Evolutionary conservation across 495 filamentous ascomycete species (phyloP).

Genomic region (Penicillium canescens): DNA sequence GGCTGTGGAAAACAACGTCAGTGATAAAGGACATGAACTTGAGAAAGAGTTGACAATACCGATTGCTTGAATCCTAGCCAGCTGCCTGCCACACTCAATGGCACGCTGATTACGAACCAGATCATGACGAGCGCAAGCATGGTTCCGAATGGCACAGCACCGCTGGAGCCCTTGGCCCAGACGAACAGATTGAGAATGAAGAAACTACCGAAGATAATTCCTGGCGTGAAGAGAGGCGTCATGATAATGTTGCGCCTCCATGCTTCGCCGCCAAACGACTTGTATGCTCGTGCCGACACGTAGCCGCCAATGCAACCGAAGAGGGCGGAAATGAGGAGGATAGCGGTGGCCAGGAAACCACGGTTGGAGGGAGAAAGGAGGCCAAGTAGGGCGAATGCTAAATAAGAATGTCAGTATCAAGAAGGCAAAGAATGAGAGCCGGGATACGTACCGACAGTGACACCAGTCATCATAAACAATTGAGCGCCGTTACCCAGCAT

Average conservation of each 20-base stretch:
- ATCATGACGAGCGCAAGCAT: conserved; percentile 92
- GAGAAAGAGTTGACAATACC: conserved; percentile 27
- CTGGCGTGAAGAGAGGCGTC: conserved; percentile 83
- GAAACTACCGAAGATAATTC: conserved; percentile 83
- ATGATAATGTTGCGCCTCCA: conserved; percentile 94
- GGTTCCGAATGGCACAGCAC: conserved; percentile 92
- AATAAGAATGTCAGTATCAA: conserved; percentile 3
- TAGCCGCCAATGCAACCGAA: conserved; percentile 95
- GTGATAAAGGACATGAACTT: not conserved
- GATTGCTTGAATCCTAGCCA: conserved; percentile 84
- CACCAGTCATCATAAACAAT: conserved; percentile 95
- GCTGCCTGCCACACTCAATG: conserved; percentile 83
- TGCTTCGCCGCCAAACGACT: conserved; percentile 82
- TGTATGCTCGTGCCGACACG: conserved; percentile 85
- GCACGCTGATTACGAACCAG: conserved; percentile 96
- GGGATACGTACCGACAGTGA: conserved; percentile 65
- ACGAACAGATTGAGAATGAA: conserved; percentile 96
- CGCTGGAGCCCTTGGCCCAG: conserved; percentile 85
- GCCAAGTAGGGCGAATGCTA: conserved; percentile 84
- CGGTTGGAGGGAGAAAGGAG: conserved; percentile 95
- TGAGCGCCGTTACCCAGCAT: conserved; percentile 93
- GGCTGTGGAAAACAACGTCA: conserved; percentile 32
- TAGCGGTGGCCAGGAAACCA: conserved; percentile 86
- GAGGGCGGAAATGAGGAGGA: conserved; percentile 87
- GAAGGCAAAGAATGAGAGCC: not conserved